Base-by-base conservation (phyloP, 164 flowering plant species). In the Akebia trifoliata region DNA sequence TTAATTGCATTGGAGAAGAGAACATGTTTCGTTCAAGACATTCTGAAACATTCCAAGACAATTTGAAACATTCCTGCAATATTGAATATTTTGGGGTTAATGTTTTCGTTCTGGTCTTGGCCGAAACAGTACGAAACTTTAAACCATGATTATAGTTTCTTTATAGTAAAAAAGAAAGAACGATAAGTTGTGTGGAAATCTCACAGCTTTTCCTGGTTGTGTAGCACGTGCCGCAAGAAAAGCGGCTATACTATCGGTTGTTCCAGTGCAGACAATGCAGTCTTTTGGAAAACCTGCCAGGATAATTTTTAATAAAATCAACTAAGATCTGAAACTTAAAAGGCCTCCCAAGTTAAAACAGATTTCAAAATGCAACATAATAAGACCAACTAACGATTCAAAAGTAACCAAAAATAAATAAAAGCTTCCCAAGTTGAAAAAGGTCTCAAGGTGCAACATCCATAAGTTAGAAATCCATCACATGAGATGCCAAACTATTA, bases 191-290 rank as follows among this genome's bases (percentile, higher is more conserved):
- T 4, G 39, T 5, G 50, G 50, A 74, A 59, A 72, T 42, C 84
- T 82, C 59, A 93, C 98, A 47, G 97, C 91, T 74, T 89, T 78
- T 63, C 97, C 98, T 28, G 98, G 90, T 77, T 82, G 61, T 45
- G 81, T 78, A 38, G 90, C 94, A 25, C 94, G 77, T 50, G 98
- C 98, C 26, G 97, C 98, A 63, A 93, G 88, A 75, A 89, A 93
- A 25, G 98, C 98, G 15, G 98, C 98, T 36, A 92, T 89, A 47
- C 96, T 89, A 74, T 92, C 98, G 15, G 96, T 92, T 37, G 98
- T 92, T 72, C 95, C 98, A 9, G 97, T 74, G 71, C 95, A 93
- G 62, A 82, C 75, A 56, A 74, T 60, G 69, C 98, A 89, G 63
- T 93, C 88, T 49, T 77, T 66, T 30, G 82, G 60, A 67, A 87